Base-by-base conservation (phyloP, 768 basidiomycete genomes). In the Russula sp. region DNA sequence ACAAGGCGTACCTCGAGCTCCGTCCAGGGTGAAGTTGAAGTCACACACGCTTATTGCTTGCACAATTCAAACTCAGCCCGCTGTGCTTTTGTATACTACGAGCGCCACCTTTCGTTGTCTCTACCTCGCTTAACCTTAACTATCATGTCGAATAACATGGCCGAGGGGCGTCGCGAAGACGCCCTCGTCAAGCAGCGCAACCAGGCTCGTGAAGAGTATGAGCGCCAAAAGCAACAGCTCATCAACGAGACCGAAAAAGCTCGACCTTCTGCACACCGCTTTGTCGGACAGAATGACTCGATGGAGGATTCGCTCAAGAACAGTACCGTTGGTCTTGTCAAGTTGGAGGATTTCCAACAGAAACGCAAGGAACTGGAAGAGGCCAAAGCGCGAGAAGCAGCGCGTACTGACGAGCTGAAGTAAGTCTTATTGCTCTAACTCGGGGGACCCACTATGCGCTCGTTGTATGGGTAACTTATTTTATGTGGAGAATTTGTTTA, bases 251-350 rank as follows among this genome's bases (percentile, higher is more conserved):
- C 94, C 2, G 91, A 96, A 78, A 95, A 94, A 74, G 87, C 91
- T 44, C 88, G 93, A 35, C 91, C 94, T 4, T 90, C 91, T 0
- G 76, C 84, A 3, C 87, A 88, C 71, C 89, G 94, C 64, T 98
- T 98, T 74, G 90, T 96, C 42, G 92, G 93, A 1, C 91, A 95
- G 73, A 85, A 91, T 75, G 95, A 98, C 72, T 92, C 91, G 5
- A 86, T 97, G 81, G 96, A 98, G 73, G 96, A 98, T 63, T 82
- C 85, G 7, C 81, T 98, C 55, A 97, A 96, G 80, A 81, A 92
- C 65, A 87, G 81, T 54, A 98, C 96, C 1, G 85, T 98, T 49
- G 96, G 96, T 66, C 82, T 98, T 18, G 95, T 98, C 3, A 84
- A 80, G 62, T 80, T 98, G 7, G 91, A 96, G 67, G 96, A 97